Conservation (phyloP, 495 filamentous ascomycete species). For the Penicillium crystallinum region DNA sequence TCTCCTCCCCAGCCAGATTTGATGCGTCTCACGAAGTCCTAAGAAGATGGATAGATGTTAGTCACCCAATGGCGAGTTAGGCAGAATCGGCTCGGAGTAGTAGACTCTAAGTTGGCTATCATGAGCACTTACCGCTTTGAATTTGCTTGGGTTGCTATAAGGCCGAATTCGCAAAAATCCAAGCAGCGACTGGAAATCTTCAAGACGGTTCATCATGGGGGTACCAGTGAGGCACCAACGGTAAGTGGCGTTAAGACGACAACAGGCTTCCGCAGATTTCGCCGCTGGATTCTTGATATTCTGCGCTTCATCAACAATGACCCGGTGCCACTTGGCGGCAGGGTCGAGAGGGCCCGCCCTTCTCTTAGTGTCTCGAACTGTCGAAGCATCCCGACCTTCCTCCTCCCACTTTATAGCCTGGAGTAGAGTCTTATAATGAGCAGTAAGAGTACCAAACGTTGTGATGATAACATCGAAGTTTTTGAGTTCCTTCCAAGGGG, state of each 20-base stretch:
- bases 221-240: slow-evolving; percentile 89
- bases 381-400: slow-evolving; percentile 14
- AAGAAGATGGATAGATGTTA: slow-evolving; percentile 16
- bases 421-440: slow-evolving; percentile 53
- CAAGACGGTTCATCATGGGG: slow-evolving; percentile 87
- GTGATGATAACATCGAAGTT: slow-evolving; percentile 81
- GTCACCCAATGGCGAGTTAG: neutral
- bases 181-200: slow-evolving; percentile 78
- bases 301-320: slow-evolving; percentile 92
- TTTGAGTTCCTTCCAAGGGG: slow-evolving; percentile 56
- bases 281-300: slow-evolving; percentile 84
- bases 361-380: slow-evolving; percentile 20
- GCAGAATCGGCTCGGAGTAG: no score
- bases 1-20: slow-evolving; percentile 35
- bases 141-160: slow-evolving; percentile 62
- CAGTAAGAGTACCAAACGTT: slow-evolving; percentile 75
- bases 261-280: slow-evolving; percentile 58
- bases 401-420: slow-evolving; percentile 43
- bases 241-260: slow-evolving; percentile 55
- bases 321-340: slow-evolving; percentile 67
- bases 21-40: slow-evolving; percentile 50
- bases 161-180: slow-evolving; percentile 77
- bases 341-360: slow-evolving; percentile 58
- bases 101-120: neutral
- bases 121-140: slow-evolving; percentile 46